Percentiles rank a stretch among this genome's conserved stretches.
phyloP scores from a whole-genome alignment of 306 rosid species.

The Amphicarpaea edgeworthii region DNA sequence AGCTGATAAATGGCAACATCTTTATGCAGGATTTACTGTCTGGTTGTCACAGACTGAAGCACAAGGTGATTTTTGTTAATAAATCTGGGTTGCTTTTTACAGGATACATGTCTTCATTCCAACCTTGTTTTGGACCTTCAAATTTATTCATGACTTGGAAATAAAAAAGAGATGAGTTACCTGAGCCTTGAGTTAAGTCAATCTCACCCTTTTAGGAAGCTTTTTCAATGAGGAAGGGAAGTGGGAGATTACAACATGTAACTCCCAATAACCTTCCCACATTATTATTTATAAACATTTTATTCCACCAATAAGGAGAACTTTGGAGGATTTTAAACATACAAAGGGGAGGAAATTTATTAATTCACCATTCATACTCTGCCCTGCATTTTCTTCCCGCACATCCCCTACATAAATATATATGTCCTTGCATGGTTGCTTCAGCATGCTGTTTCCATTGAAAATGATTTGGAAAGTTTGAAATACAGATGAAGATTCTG shows the following conservation, averaged over 20 bases:
- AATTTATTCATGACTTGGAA: slow-evolving; percentile 24
- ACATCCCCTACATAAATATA: background rate
- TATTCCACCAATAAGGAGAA: background rate
- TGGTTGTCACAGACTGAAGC: slow-evolving; percentile 94
- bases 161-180: slow-evolving; percentile 2
- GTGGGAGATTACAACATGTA: slow-evolving; percentile 19
- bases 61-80: slow-evolving; percentile 54
- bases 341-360: slow-evolving; percentile 20
- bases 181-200: slow-evolving; percentile 16
- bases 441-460: slow-evolving; percentile 27
- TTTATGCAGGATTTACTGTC: slow-evolving; percentile 84
- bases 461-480: slow-evolving; percentile 34
- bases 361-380: background rate
- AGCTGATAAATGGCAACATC: slow-evolving; percentile 81
- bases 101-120: slow-evolving; percentile 22
- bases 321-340: slow-evolving; percentile 4
- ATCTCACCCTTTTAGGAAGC: slow-evolving; percentile 11
- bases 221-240: slow-evolving; percentile 1
- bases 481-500: slow-evolving; percentile 84
- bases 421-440: slow-evolving; percentile 26
- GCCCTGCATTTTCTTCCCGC: slow-evolving; percentile 13
- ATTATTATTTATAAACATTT: background rate
- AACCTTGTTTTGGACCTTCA: slow-evolving; percentile 41
- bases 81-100: slow-evolving; percentile 3
- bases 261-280: background rate